Evolutionary conservation across 352 stramenopile species (phyloP).

Genomic region (Phytophthora cryptogea): DNA sequence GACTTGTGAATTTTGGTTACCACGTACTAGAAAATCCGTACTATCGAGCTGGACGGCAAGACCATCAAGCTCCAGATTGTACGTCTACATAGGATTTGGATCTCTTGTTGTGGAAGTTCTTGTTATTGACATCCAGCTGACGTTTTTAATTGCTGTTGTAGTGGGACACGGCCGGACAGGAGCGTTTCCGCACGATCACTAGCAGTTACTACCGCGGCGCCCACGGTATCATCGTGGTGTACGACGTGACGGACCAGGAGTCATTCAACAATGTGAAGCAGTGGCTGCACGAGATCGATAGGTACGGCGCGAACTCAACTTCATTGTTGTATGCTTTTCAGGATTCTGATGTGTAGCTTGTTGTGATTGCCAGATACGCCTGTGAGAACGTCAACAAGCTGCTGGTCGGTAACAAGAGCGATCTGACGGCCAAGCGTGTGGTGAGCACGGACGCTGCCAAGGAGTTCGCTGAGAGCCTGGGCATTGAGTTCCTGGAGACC

Average conservation of each 20-base stretch:
- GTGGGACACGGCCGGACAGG: conserved; percentile 99
- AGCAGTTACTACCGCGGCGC: conserved; percentile 99
- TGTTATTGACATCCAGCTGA: conserved; percentile 14
- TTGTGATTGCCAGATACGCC: conserved; percentile 84
- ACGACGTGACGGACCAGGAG: conserved; percentile 98
- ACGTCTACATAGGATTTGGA: conserved; percentile 24
- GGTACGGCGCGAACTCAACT: conserved; percentile 34
- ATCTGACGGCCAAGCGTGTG: conserved; percentile 94
- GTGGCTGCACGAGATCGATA: conserved; percentile 95
- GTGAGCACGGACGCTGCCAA: conserved; percentile 94
- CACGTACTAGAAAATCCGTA: conserved; percentile 96
- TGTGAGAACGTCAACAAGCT: conserved; percentile 97
- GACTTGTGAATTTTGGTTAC: too few relatives aligned
- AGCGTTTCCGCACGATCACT: conserved; percentile 99
- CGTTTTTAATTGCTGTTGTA: conserved; percentile 29
- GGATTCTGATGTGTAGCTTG: conserved; percentile 1
- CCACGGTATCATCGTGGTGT: conserved; percentile 99
- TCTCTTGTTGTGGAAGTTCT: neutral
- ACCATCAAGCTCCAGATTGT: conserved; percentile 99
- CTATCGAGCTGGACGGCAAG: conserved; percentile 99
- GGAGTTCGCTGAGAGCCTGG: conserved; percentile 87
- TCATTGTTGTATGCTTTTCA: neutral
- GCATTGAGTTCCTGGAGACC: conserved; percentile 90
- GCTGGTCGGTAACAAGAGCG: conserved; percentile 98
- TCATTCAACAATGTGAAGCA: conserved; percentile 99